Conservation (phyloP, 2,329 filamentous ascomycete species). For the Xylariaceae sp. region DNA sequence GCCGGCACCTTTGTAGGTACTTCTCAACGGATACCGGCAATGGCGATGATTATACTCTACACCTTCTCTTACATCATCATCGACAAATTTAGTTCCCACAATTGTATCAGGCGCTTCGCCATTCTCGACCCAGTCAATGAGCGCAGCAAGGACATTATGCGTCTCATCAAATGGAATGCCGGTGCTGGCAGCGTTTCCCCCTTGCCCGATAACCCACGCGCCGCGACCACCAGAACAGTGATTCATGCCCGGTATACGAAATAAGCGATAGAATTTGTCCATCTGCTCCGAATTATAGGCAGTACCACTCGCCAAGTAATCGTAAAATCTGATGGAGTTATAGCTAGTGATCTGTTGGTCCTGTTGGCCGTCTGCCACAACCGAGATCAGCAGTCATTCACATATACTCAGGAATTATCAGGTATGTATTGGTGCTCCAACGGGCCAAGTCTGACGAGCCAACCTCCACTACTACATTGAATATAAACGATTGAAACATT, state of each 20-base stretch:
- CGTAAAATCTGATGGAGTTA: conserved; percentile 50
- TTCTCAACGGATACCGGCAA: conserved; percentile 40
- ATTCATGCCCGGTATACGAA: conserved; percentile 49
- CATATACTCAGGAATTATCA: too few relatives aligned
- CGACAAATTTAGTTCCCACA: conserved; percentile 40
- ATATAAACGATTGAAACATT: not conserved
- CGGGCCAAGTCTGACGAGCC: too few relatives aligned
- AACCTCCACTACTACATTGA: too few relatives aligned
- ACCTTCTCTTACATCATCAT: conserved; percentile 27
- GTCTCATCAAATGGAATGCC: conserved; percentile 37
- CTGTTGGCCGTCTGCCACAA: conserved; percentile 39
- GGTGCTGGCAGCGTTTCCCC: conserved; percentile 18
- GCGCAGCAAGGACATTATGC: conserved; percentile 49
- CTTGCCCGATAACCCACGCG: conserved; percentile 41
- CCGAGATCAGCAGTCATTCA: conserved; percentile 37
- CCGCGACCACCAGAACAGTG: conserved; percentile 52
- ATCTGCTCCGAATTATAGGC: conserved; percentile 34
- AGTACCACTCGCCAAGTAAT: conserved; percentile 47
- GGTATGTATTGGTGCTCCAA: too few relatives aligned
- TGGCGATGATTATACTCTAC: conserved; percentile 39
- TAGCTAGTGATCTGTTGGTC: conserved; percentile 49
- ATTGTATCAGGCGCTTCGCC: conserved; percentile 44
- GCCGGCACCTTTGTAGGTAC: conserved; percentile 35
- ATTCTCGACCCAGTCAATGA: conserved; percentile 53
- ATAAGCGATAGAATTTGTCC: conserved; percentile 49